Evolutionary conservation across 202 grass and related monocot genomes (phyloP), one percentile per base, ranked within the genome.

Genomic region (Dendrocalamus latiflorus): DNA sequence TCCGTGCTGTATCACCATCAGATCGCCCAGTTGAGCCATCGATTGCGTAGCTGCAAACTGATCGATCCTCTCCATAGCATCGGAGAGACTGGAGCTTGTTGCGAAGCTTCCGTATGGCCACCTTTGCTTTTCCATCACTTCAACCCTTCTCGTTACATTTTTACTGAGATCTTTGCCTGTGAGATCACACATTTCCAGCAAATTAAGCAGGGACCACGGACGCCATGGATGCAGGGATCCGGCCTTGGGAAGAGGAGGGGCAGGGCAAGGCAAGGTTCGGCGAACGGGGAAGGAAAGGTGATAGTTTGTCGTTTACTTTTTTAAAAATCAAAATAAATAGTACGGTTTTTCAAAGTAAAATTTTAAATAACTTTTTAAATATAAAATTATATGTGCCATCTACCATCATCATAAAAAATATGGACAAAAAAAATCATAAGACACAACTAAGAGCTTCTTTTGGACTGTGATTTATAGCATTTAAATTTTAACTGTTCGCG

Each of bases 91-190:
- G 26, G 54, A 36, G 5, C 4, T 41, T 54, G 30, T 5, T 54
- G 26, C 43, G 24, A 20, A 28, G 22, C 18, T 76, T 1, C 12
- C 16, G n/a, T 28, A 1, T 14, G 25, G 2, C 4, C 18, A 34
- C 66, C 83, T 85, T 64, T 79, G 75, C 75, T 45, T 65, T 25
- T 10, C 15, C 14, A 15, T 39, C 70, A 68, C 77, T 41, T 80
- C 13, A 15, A 21, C 6, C n/a, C n/a, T n/a, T n/a, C n/a, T n/a
- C n/a, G n/a, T n/a, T n/a, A n/a, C n/a, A n/a, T n/a, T n/a, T n/a
- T n/a, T n/a, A n/a, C n/a, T n/a, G n/a, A n/a, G n/a, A n/a, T n/a
- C n/a, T n/a, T n/a, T n/a, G n/a, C n/a, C n/a, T n/a, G n/a, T n/a
- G n/a, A n/a, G n/a, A 48, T 51, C 45, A 39, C 62, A 64, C 30